phyloP scores from a whole-genome alignment of 2,329 filamentous ascomycete genomes.

The Colletotrichum coccodes region DNA sequence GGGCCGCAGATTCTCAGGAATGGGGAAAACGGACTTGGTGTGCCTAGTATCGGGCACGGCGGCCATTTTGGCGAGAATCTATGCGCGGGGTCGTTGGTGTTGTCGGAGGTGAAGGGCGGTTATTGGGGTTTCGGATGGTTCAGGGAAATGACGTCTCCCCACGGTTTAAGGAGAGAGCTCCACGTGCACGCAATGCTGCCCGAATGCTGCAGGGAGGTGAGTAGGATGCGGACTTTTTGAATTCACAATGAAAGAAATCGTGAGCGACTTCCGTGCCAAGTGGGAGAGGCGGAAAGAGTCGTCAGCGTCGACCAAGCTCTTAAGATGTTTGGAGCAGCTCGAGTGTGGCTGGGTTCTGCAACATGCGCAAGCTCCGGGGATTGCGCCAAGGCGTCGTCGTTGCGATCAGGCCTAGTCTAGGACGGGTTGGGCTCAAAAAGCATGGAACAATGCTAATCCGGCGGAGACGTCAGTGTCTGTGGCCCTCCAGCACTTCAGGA shows the following conservation, averaged over 20 bases:
- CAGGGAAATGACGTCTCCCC: conserved; percentile 29
- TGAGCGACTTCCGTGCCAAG: conserved; percentile 25
- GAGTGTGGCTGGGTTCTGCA: conserved; percentile 34
- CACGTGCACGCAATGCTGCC: conserved; percentile 20
- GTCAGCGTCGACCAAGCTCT: conserved; percentile 33
- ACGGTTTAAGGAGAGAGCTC: conserved; percentile 17
- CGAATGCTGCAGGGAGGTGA: not conserved
- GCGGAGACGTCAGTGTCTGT: conserved; percentile 13
- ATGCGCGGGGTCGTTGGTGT: conserved; percentile 13
- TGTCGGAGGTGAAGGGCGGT: conserved; percentile 11
- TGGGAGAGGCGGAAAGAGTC: conserved; percentile 28
- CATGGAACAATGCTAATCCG: conserved; percentile 33
- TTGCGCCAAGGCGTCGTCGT: conserved; percentile 28
- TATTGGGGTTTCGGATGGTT: conserved; percentile 11
- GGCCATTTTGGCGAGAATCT: conserved; percentile 29
- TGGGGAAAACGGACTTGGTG: conserved; percentile 29
- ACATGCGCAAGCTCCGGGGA: conserved; percentile 33
- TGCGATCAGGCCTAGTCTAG: conserved; percentile 12
- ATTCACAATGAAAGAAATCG: conserved; percentile 3
- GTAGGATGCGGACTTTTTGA: not conserved
- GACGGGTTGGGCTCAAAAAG: conserved; percentile 15
- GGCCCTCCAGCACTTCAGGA: not conserved
- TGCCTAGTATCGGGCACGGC: conserved; percentile 32
- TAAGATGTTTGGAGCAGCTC: conserved; percentile 22
- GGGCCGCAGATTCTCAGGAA: not conserved